Base-by-base conservation (phyloP, 2,329 filamentous ascomycete genomes). In the Zasmidium angulare region DNA sequence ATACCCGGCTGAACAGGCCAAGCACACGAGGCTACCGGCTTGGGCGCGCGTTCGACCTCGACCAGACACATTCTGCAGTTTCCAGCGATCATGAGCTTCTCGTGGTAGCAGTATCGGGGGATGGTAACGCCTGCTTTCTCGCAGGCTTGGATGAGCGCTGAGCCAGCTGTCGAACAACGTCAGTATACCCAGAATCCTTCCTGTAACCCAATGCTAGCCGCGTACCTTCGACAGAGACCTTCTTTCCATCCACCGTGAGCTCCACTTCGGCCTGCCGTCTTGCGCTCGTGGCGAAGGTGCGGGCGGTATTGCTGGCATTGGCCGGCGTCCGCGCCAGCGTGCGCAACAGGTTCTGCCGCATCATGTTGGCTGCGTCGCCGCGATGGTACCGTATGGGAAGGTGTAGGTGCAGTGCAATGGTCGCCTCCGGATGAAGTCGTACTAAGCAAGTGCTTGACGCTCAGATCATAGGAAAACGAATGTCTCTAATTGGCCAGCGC, bases 1-100 rank as follows among this genome's bases (percentile, higher is more conserved):
- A 99, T 99, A 63, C 95, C 95, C 57, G 95, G 91, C 78, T 97
- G 93, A 68, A 98, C 95, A 54, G 95, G 95, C 95, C 95, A 99
- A 69, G 95, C 95, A 79, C 95, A 99, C 64, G 95, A 99, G 71
- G 95, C 95, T 58, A 98, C 93, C 61, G 95, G 95, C 81, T 99
- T 99, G 60, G 95, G 95, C 62, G 91, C 90, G 78, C 87, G 87
- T 81, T 98, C 95, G 68, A 99, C 95, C 82, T 99, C 95, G 74
- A 99, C 95, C 74, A 99, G 82, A 80, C 95, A 99, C 95, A 99
- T 99, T 82, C 95, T 92, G 81, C 95, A 99, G 81, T 98, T 99
- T 79, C 95, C 95, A 73, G 95, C 95, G 84, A 99, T 96, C 89
- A 96, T 92, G 69, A 99, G 85, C 81, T 99, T 98, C 89, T 98